Evolutionary conservation across 2,329 filamentous ascomycete genomes (phyloP).

Genomic region (Colletotrichum viniferum): DNA sequence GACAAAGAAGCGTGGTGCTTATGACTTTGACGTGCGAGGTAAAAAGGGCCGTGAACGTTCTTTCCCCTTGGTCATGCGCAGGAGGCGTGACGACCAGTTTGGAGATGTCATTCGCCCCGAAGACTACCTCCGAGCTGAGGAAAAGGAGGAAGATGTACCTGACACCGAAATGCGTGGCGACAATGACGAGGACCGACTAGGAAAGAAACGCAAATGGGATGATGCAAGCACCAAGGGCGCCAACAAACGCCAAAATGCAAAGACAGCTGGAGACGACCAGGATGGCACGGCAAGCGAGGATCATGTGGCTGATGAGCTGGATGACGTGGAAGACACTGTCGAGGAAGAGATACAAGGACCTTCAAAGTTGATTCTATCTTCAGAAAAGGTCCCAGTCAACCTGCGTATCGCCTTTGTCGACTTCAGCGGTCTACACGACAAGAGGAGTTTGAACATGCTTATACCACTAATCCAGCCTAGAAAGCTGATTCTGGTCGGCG

Average conservation of each 20-base stretch:
- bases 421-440: conserved; percentile 91
- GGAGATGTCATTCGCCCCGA: conserved; percentile 93
- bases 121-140: conserved; percentile 91
- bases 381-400: conserved; percentile 68
- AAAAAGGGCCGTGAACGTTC: conserved; percentile 93
- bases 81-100: conserved; percentile 86
- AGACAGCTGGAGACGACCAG: conserved; percentile 48
- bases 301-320: conserved; percentile 57
- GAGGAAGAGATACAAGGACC: conserved; percentile 64
- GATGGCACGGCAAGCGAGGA: conserved; percentile 38
- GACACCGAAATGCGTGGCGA: conserved; percentile 58
- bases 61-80: conserved; percentile 84
- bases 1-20: conserved; percentile 85
- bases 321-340: conserved; percentile 59
- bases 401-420: conserved; percentile 87
- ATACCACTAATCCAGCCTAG: conserved; percentile 92
- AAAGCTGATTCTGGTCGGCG: conserved; percentile 91
- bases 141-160: conserved; percentile 77
- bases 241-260: conserved; percentile 65
- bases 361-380: conserved; percentile 73
- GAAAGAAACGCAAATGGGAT: conserved; percentile 95
- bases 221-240: conserved; percentile 53
- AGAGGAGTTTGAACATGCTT: conserved; percentile 90
- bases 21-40: conserved; percentile 89
- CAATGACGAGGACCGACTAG: conserved; percentile 67